Evolutionary conservation across 2,329 filamentous ascomycete genomes (phyloP), one percentile per base, ranked within the genome.

Genomic region (Pyricularia sp.): DNA sequence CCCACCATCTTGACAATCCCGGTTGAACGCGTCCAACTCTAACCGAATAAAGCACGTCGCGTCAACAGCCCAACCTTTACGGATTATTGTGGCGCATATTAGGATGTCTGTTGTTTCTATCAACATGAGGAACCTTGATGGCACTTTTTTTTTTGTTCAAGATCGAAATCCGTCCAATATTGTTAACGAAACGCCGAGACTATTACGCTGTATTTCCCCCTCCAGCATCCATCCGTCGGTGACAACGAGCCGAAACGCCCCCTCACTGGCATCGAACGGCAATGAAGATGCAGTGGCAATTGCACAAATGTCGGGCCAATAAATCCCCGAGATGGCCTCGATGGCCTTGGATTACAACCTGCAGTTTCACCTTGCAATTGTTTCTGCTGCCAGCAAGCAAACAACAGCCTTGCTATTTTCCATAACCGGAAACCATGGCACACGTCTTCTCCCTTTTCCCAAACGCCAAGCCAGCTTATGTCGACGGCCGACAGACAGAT

Each of bases 381-480:
- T 50, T 20, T 50, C 20, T n/a, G 42, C 10, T 50, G 17, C 42
- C 42, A n/a, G 42, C n/a, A n/a, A n/a, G n/a, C n/a, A n/a, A n/a
- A n/a, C n/a, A n/a, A n/a, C n/a, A n/a, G n/a, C n/a, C n/a, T 50
- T n/a, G 17, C 42, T 36, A 14, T 50, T 50, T 50, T 50, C 20
- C 20, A 50, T n/a, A 50, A 9, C 42, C 11, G 42, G 26, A 28
- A 26, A 26, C 5, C 50, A 74, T 74, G 72, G 73, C 72, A 4
- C 72, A 74, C 67, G 71, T 70, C 26, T 72, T 71, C 30, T 68
- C 70, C 11, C 69, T 74, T 10, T 71, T 73, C 26, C 71, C 68
- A 25, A 70, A 72, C 58, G 71, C 72, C 28, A 68, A 65, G 25
- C 68, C 73, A 1, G 73, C 68, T 6, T 75, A 75, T 69, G 42